These are phyloP conservation scores for Colletotrichum tabaci DNA, from an alignment of 2,329 filamentous ascomycete species.

Conservation along the genomic window DNA sequence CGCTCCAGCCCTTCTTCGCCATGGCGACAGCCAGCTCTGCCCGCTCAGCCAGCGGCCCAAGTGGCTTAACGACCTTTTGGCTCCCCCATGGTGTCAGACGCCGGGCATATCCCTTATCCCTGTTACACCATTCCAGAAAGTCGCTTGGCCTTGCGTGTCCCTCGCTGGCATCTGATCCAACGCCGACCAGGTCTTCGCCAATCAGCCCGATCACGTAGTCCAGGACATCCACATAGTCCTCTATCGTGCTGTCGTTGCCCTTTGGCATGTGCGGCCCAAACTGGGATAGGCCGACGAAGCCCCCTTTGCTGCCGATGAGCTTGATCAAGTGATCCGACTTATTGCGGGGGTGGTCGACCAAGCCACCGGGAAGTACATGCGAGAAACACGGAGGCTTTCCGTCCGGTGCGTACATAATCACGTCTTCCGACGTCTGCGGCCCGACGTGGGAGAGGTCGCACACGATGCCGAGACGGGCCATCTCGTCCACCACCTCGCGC, in stretches of 20 bases:
- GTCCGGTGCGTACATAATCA: constrained; percentile 52
- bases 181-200: constrained; percentile 54
- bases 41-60: constrained; percentile 54
- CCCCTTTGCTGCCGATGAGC: constrained; percentile 53
- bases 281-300: constrained; percentile 56
- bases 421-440: constrained; percentile 52
- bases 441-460: constrained; percentile 55
- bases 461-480: constrained; percentile 55
- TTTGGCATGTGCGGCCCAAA: constrained; percentile 57
- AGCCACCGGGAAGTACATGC: constrained; percentile 51
- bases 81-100: constrained; percentile 57
- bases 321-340: constrained; percentile 55
- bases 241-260: constrained; percentile 58
- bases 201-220: constrained; percentile 55
- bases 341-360: constrained; percentile 56
- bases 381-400: constrained; percentile 58
- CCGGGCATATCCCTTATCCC: constrained; percentile 57
- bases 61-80: constrained; percentile 57
- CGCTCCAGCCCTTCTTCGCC: constrained; percentile 55
- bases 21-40: constrained; percentile 54
- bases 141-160: constrained; percentile 56
- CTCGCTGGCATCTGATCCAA: constrained; percentile 57
- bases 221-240: constrained; percentile 57
- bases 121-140: constrained; percentile 59
- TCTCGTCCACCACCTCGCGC: constrained; percentile 51